These are phyloP conservation scores for Neurospora crassa DNA, from an alignment of 2,329 filamentous ascomycete genomes.

Conservation along the genomic window DNA sequence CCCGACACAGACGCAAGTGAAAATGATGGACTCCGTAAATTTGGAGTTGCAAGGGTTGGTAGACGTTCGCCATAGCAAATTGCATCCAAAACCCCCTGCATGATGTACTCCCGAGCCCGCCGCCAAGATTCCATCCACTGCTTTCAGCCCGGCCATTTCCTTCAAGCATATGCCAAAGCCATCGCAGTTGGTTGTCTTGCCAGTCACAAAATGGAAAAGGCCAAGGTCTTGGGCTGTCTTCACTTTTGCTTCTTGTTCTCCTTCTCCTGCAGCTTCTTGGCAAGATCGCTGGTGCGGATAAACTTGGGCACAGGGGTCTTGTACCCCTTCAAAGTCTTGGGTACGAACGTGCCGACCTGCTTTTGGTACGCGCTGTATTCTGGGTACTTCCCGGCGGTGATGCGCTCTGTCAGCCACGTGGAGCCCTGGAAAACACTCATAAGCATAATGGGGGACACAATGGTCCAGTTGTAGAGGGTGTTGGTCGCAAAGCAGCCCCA, in stretches of 20 bases:
- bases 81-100: neutral
- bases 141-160: neutral
- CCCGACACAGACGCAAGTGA: neutral
- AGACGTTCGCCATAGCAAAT: neutral
- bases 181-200: neutral
- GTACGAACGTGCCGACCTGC: constrained; percentile 75
- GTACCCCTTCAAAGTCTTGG: constrained; percentile 40
- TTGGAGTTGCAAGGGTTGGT: neutral
- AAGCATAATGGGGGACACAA: constrained; percentile 58
- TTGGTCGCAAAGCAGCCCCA: constrained; percentile 74
- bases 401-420: constrained; percentile 75
- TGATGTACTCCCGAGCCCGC: neutral
- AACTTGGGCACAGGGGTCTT: constrained; percentile 33
- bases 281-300: constrained; percentile 41
- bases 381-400: constrained; percentile 74
- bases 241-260: constrained; percentile 21
- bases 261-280: constrained; percentile 34
- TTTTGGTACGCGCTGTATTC: constrained; percentile 81
- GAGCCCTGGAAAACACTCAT: constrained; percentile 81
- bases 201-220: neutral
- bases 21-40: neutral
- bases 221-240: neutral
- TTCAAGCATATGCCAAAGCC: neutral
- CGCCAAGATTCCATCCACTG: neutral
- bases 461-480: constrained; percentile 69